phyloP scores from a whole-genome alignment of 768 basidiomycete genomes.

The Calocybe cyanea region DNA sequence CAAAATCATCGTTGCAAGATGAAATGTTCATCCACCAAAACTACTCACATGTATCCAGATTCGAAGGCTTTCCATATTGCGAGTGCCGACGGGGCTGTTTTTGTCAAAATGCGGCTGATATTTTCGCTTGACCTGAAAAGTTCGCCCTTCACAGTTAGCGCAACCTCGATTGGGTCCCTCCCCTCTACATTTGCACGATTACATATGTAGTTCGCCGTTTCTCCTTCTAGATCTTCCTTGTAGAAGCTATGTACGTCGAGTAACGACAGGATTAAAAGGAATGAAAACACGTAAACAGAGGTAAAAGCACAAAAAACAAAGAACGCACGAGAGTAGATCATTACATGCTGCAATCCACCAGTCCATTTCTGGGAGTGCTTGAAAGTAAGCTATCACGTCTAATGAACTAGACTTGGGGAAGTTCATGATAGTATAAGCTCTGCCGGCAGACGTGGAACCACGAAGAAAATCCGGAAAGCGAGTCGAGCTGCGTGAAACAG shows the following conservation, averaged over 20 bases:
- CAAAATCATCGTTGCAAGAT: neutral
- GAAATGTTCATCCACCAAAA: neutral
- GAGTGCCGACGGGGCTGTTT: conserved; percentile 3
- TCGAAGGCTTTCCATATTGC: conserved; percentile 13
- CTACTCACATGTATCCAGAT: conserved; percentile 9
- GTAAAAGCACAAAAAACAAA: neutral
- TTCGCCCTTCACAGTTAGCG: conserved; percentile 13
- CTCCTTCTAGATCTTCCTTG: conserved; percentile 19
- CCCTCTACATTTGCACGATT: conserved; percentile 9
- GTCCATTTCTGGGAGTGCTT: conserved; percentile 19
- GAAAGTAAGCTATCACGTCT: conserved; percentile 14
- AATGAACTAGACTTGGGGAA: conserved; percentile 14
- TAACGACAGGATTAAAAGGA: too few species aligned
- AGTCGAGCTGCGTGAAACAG: conserved; percentile 1
- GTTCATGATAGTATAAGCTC: conserved; percentile 10
- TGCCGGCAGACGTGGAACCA: conserved; percentile 14
- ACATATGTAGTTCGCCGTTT: conserved; percentile 13
- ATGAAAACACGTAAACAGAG: neutral
- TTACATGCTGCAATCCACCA: conserved; percentile 11
- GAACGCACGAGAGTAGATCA: conserved; percentile 12
- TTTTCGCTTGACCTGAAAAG: conserved; percentile 5
- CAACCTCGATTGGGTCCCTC: conserved; percentile 5
- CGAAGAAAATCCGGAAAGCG: conserved; percentile 20
- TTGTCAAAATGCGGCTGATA: neutral
- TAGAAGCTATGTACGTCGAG: conserved; percentile 8